Base-by-base conservation (phyloP, 179 eudicot genomes). In the Spergularia azorica region DNA sequence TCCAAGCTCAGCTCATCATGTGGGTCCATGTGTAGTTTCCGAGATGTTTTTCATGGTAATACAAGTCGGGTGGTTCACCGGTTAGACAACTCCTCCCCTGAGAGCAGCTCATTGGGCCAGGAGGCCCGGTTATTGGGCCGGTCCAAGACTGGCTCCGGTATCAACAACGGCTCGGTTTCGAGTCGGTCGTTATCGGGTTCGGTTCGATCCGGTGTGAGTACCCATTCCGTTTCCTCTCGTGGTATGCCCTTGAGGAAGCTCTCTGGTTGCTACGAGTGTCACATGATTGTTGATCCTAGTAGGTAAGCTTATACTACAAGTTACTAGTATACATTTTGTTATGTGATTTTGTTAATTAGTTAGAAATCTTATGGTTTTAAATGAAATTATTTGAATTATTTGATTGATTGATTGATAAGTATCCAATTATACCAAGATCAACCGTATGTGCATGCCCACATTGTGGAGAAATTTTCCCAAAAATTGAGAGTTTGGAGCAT, bases 191-290 rank as follows among this genome's bases (percentile, higher is more conserved):
- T 79, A 18, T 20, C 86, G 16, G 79, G 71, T 60, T 84, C 92
- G 9, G 83, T 81, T 17, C 82, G 89, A 78, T 85, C 91, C n/a
- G 59, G 77, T 68, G 72, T 71, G 36, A 75, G 26, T 48, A 15
- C 70, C 8, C 74, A 77, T 70, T 73, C 85, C 5, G 54, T 83
- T 39, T 82, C 92, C 8, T 86, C 89, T 10, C 88, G 89, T 67
- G 89, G 91, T 50, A 89, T 88, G 89, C 98, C 90, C 41, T 79
- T 95, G 18, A 88, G 93, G 71, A 95, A 84, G 87, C 85, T 95
- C 14, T 95, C 97, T 48, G 97, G 98, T 6, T 93, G 97, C 61
- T 95, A 93, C 67, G 98, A 95, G 76, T 95, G 98, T 67, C 98
- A 85, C 62, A 85, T 81, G 71, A 87, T 93, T 68, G 92, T 91